Evolutionary conservation across 1,139 yeast species (phyloP).

Genomic region (Debaryomyces fabryi): DNA sequence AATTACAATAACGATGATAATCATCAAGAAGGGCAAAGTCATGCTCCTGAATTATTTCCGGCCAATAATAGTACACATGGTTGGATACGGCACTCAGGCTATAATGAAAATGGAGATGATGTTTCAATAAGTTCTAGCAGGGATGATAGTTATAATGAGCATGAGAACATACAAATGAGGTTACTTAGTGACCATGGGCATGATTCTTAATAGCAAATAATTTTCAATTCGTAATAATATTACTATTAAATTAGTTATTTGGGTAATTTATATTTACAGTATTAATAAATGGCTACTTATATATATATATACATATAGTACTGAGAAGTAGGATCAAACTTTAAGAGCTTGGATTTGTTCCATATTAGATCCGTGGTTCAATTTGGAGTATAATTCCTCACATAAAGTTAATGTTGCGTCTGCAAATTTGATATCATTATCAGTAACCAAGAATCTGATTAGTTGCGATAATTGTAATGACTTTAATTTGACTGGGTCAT

Average conservation of each 20-base stretch:
- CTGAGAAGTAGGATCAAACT: neutral
- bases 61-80: constrained; percentile 18
- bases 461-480: constrained; percentile 23
- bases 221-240: neutral
- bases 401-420: constrained; percentile 10
- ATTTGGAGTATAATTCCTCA: constrained; percentile 2
- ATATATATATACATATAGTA: neutral
- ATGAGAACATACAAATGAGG: constrained; percentile 2
- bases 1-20: constrained; percentile 20
- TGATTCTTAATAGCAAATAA: neutral
- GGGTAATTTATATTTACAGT: constrained; percentile 1
- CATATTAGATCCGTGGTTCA: neutral
- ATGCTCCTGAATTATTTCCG: neutral
- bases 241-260: neutral
- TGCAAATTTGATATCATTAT: constrained; percentile 14
- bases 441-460: constrained; percentile 17
- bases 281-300: neutral
- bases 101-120: constrained; percentile 22
- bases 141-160: neutral
- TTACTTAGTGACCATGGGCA: constrained; percentile 1
- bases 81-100: constrained; percentile 24
- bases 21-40: neutral
- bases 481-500: constrained; percentile 8
- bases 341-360: neutral
- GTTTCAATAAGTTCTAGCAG: constrained; percentile 19